Evolutionary conservation across 306 rosid genomes (phyloP), one percentile per base, ranked within the genome.

Genomic region (Citrullus colocynthis): DNA sequence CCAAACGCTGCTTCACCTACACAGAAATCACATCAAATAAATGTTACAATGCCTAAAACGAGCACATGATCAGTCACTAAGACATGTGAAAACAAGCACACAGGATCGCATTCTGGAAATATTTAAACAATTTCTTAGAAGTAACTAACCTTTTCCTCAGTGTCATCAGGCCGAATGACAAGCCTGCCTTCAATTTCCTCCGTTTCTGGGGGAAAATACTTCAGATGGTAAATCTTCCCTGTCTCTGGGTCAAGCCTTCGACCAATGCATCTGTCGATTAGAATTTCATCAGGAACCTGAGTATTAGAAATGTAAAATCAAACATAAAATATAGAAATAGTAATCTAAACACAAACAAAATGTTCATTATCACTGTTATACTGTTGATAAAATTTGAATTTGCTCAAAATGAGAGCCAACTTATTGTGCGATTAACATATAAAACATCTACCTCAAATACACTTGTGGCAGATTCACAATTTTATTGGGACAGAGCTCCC

Each of bases 211-310:
- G 92, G 98, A 66, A 89, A 90, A 83, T 78, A 82, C 34, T 79
- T 92, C 12, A 89, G 37, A 82, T 95, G 97, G 80, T 95, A 95
- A 80, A 95, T 92, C 88, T 87, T 95, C 79, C 90, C 87, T 4
- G 96, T 95, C 80, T 80, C 90, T 32, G 97, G 97, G 70, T 95
- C 98, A 76, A 90, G 86, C 85, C 97, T 90, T 87, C 98, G 87
- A 67, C 96, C 97, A 86, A 89, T 81, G 87, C 96, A 90, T 92
- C 98, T 92, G 90, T 95, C 92, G 91, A 92, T 87, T 88, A 95
- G 97, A 90, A 85, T 89, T 87, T 95, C 98, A 84, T 95, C 98
- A 90, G 96, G 97, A 88, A 95, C 98, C 98, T 95, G 98, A 85
- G 86, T 86, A 89, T 87, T 82, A 78, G 85, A 83, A 86, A 83